These are phyloP conservation scores for Chaetomium tenue DNA, from an alignment of 495 filamentous ascomycete species.

Conservation along the genomic window DNA sequence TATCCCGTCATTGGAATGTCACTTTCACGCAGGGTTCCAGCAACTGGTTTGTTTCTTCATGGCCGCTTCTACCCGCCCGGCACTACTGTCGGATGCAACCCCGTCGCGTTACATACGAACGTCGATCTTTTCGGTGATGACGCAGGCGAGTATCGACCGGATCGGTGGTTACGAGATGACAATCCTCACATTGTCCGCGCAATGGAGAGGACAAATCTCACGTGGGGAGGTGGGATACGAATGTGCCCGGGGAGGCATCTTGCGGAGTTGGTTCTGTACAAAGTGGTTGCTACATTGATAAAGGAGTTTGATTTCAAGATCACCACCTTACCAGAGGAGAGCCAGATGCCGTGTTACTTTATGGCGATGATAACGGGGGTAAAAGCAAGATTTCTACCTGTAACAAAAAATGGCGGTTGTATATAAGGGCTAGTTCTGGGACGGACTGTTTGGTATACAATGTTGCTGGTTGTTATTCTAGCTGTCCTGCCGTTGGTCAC, in stretches of 20 bases:
- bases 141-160: constrained; percentile 53
- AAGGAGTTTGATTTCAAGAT: constrained; percentile 54
- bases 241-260: constrained; percentile 69
- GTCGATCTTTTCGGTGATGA: constrained; percentile 54
- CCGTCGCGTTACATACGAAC: constrained; percentile 57
- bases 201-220: constrained; percentile 49
- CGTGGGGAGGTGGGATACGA: constrained; percentile 64
- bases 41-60: constrained; percentile 47
- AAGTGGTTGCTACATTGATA: constrained; percentile 61
- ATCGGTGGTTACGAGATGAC: constrained; percentile 53
- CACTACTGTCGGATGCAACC: constrained; percentile 57
- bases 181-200: constrained; percentile 27
- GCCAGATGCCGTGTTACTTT: constrained; percentile 36
- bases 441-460: no score
- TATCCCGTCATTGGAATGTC: constrained; percentile 58
- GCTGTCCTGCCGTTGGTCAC: no score
- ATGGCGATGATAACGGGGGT: constrained; percentile 44
- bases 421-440: no score
- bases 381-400: constrained; percentile 28
- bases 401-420: background rate
- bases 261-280: constrained; percentile 61
- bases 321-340: constrained; percentile 25
- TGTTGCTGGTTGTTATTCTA: no score
- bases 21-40: constrained; percentile 57
- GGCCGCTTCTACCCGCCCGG: constrained; percentile 55